Evolutionary conservation across 23 red algal genomes (phyloP), one percentile per base, ranked within the genome.

Genomic region (Gracilaria vermiculophylla): DNA sequence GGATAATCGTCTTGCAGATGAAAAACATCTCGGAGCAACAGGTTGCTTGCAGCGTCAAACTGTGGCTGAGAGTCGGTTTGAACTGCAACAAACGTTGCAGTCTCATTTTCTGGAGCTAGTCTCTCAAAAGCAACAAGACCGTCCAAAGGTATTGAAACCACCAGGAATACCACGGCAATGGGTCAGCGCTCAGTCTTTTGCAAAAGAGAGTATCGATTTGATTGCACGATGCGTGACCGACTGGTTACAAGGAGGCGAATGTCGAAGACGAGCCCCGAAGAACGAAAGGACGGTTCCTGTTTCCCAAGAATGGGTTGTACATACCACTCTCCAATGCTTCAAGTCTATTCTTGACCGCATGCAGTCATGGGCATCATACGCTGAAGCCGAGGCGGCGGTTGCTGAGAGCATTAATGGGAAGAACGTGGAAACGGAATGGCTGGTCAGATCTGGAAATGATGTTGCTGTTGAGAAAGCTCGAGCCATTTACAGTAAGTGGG

Each of bases 211-310:
- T 40, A 45, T 4, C 3, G 14, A 73, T 48, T 24, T 73, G 67
- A 73, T 73, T 73, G 67, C 67, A 47, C 17, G 42, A 48, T 73
- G 36, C 15, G 67, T 73, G 1, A 17, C 47, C 23, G 39, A 73
- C 4, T 73, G 67, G 67, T 32, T 73, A 0, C 67, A 73, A 34
- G 47, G 25, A 17, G 67, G 67, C 3, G 40, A 28, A 28, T 73
- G 67, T 73, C 67, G 67, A 73, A 73, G 47, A 40, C 44, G 31
- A 48, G 67, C 67, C 1, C 67, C 67, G 4, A 73, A 47, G 25
- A 73, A 24, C 17, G 67, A 73, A 47, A 42, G 67, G 47, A 20
- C 44, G 23, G 15, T 73, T 25, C 67, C 19, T 37, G 67, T 73
- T 28, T 0, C 67, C 2, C 67, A 73, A 47, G 39, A 24, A 13